phyloP scores from a whole-genome alignment of 2,329 filamentous ascomycete genomes.

The Trichoderma arundinaceum region DNA sequence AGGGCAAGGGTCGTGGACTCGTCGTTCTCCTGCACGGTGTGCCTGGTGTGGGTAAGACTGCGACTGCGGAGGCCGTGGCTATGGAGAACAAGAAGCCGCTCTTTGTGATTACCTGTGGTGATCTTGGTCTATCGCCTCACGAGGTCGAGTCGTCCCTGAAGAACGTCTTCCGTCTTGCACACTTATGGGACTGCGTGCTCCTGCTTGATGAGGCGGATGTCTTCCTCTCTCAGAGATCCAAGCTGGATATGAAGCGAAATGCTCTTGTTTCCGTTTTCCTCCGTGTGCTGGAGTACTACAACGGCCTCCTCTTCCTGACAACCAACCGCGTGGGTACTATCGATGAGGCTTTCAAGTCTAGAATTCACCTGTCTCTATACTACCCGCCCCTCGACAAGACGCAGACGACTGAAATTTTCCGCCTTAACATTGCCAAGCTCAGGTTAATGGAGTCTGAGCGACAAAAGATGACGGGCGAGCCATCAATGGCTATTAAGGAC shows the following conservation, averaged over 20 bases:
- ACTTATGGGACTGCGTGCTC: constrained; percentile 48
- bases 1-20: constrained; percentile 53
- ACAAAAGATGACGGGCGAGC: constrained; percentile 45
- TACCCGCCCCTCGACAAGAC: constrained; percentile 49
- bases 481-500: constrained; percentile 44
- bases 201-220: constrained; percentile 48
- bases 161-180: constrained; percentile 51
- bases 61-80: constrained; percentile 52
- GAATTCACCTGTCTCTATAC: constrained; percentile 53
- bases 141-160: constrained; percentile 50
- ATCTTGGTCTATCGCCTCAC: constrained; percentile 50
- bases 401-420: constrained; percentile 51
- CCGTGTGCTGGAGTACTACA: constrained; percentile 54
- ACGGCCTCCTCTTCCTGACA: constrained; percentile 55
- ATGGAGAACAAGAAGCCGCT: constrained; percentile 51
- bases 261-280: constrained; percentile 53
- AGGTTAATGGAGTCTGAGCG: constrained; percentile 46
- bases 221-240: constrained; percentile 43
- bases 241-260: constrained; percentile 44
- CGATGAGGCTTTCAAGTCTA: constrained; percentile 57
- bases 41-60: constrained; percentile 57
- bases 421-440: constrained; percentile 48
- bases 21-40: constrained; percentile 54
- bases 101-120: constrained; percentile 57
- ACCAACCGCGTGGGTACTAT: constrained; percentile 57